Conservation (phyloP, 257 asterid species). For the Solanum neorickii region DNA sequence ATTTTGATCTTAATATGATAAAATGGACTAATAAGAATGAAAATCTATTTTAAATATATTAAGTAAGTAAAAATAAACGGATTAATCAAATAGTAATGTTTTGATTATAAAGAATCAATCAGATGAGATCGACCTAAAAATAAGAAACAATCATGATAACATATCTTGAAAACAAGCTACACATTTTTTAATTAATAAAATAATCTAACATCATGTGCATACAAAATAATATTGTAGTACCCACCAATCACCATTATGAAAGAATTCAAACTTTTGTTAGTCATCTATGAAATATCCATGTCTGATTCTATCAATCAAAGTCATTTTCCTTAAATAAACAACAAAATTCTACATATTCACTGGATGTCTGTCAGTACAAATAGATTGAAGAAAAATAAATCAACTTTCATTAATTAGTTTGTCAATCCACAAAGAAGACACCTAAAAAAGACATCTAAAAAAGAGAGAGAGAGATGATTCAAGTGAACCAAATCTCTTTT, state of each 20-base stretch:
- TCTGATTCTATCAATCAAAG: neutral
- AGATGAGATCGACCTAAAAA: constrained; percentile 21
- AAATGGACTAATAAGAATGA: no score
- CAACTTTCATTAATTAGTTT: constrained; percentile 12
- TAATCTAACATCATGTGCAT: neutral
- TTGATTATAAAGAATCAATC: neutral
- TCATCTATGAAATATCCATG: neutral
- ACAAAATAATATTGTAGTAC: neutral
- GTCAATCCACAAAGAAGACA: neutral
- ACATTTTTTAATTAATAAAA: neutral
- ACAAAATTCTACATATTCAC: constrained; percentile 3
- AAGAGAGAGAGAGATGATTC: constrained; percentile 11
- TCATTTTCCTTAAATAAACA: constrained; percentile 7
- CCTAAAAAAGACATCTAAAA: neutral
- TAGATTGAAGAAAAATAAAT: constrained; percentile 1
- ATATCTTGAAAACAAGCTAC: constrained; percentile 15
- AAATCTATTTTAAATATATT: neutral
- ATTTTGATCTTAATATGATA: neutral
- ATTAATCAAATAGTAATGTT: neutral
- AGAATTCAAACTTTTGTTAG: neutral
- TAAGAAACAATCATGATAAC: constrained; percentile 20
- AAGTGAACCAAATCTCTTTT: neutral
- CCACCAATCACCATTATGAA: neutral
- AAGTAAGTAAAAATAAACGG: neutral
- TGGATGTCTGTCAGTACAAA: neutral